Evolutionary conservation across 2,329 filamentous ascomycete species (phyloP), one percentile per base, ranked within the genome.

Genomic region (Xylariaceae sp.): DNA sequence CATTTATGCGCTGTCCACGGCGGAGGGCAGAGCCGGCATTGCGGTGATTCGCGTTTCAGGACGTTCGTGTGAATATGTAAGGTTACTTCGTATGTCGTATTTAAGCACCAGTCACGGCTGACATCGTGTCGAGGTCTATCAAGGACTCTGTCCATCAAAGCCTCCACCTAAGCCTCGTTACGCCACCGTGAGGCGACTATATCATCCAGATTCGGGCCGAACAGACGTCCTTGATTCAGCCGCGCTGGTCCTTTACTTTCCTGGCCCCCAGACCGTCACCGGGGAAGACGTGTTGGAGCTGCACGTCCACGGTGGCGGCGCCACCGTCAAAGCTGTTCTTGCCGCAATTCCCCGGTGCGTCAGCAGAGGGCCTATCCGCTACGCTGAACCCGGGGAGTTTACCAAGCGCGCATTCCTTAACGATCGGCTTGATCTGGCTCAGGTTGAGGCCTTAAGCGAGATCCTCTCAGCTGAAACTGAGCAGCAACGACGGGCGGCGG

Each of bases 361-460:
- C 50, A 32, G 18, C 29, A 20, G 54, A 20, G 50, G 56, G 20
- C 67, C 57, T 12, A 86, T 96, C 55, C 90, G 92, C 26, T 96
- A 96, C 70, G 95, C 95, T 2, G 93, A 97, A 69, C 89, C 95
- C 0, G 95, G 95, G 52, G 95, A 99, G 71, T 99, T 99, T 73
- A 99, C 95, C 3, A 87, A 88, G 59, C 87, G 95, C 40, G 93
- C 95, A 4, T 99, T 99, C 68, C 81, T 93, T 70, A 95, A 97
- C 70, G 81, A 88, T 66, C 85, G 91, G 1, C 82, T 99, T 3
- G 90, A 96, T 67, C 82, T 99, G 1, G 90, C 91, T 2, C 93
- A 99, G 73, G 89, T 89, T 7, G 87, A 89, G 71, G 80, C 85
- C 1, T 75, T 89, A 2, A 81, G 84, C 60, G 86, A 88, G 62